Evolutionary conservation across 2,329 filamentous ascomycete species (phyloP).

Genomic region (Coniochaeta sp.): DNA sequence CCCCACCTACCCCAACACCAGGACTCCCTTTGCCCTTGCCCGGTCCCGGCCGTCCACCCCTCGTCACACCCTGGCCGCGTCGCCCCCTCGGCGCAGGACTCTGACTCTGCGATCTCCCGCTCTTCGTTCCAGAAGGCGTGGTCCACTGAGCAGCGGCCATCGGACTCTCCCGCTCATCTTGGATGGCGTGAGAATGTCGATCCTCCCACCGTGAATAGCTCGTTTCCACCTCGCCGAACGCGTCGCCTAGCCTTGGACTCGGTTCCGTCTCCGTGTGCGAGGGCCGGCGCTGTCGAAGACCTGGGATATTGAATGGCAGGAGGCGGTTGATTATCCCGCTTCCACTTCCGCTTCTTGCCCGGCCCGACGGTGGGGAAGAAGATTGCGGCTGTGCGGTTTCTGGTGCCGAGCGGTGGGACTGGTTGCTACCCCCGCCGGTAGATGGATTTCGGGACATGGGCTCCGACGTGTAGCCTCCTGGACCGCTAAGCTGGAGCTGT

Average conservation of each 20-base stretch:
- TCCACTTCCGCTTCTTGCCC: neutral
- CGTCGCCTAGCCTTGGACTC: constrained; percentile 24
- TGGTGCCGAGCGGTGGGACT: constrained; percentile 20
- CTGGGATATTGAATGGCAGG: constrained; percentile 13
- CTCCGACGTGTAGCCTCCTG: constrained; percentile 37
- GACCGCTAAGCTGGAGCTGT: constrained; percentile 16
- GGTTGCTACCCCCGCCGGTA: neutral
- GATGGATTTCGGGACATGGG: constrained; percentile 38
- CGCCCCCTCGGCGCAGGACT: neutral
- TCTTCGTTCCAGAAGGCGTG: too few relatives aligned
- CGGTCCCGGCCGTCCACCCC: neutral
- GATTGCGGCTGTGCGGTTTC: constrained; percentile 5
- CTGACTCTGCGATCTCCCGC: neutral
- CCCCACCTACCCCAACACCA: neutral
- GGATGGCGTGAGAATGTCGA: neutral
- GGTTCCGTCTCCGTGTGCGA: constrained; percentile 38
- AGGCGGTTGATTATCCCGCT: constrained; percentile 3
- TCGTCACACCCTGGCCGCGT: neutral
- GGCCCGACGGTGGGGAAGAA: neutral
- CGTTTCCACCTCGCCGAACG: constrained; percentile 20
- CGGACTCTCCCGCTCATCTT: neutral
- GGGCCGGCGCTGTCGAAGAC: constrained; percentile 18
- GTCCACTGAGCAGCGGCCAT: neutral
- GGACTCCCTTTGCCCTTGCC: neutral
- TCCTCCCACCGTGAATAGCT: constrained; percentile 20